Evolutionary conservation across 2,329 filamentous ascomycete species (phyloP), one percentile per base, ranked within the genome.

Genomic region (Neopestalotiopsis sp.): DNA sequence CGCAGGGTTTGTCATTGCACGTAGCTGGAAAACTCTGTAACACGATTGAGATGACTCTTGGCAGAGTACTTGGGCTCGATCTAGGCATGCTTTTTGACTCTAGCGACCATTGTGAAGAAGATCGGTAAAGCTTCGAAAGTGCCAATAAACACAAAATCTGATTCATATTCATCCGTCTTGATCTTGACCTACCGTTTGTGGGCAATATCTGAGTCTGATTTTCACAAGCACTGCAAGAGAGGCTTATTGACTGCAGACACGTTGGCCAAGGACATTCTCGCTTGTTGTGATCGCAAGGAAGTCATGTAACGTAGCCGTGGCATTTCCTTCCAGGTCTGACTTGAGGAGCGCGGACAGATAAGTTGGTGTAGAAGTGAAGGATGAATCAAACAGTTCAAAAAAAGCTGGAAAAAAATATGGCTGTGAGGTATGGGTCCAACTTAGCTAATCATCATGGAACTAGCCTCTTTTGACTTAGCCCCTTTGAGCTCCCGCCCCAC

Each of bases 11-110:
- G 81, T 94, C 92, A 93, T 90, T 78, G 91, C 91, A 52, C 83
- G 83, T 81, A 81, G 89, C 90, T 92, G 87, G 81, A 88, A 59
- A 84, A 92, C 86, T 88, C 90, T 94, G 93, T 93, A 95, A 95
- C 93, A 95, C 93, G 92, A 94, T 89, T 90, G 92, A 94, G 92
- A 93, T 90, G 86, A 91, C 90, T 89, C 91, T 94, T 94, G 92
- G 92, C 91, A 93, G 91, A 89, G 90, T 92, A 87, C 86, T 90
- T 90, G 83, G 86, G 87, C 84, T 92, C 87, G 79, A 78, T 95
- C 85, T 95, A 89, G 93, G 93, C 92, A 88, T 64, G 83, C 92
- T 89, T 90, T 90, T 95, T 95, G 93, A 95, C 93, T 94, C 86
- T 92, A 78, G 85, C 88, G 90, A 91, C 89, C 91, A 94, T 88